Conservation (phyloP, 345 rosid genomes). For the sweet orange (Citrus sinensis) region DNA sequence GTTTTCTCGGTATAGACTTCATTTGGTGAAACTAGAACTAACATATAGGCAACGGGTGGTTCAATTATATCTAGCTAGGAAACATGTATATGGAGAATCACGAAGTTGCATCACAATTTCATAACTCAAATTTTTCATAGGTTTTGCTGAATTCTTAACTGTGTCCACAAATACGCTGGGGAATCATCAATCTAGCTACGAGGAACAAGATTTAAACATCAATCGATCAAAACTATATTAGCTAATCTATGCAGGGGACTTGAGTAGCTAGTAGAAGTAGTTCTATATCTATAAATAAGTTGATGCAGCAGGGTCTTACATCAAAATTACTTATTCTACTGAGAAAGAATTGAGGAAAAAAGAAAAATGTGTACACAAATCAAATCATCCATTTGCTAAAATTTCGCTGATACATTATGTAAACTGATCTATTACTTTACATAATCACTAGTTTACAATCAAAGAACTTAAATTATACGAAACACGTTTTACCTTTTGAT, state of each 20-base stretch:
- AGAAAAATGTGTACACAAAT: constrained; percentile 1
- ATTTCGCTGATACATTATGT: constrained; percentile 22
- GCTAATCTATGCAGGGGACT: not conserved
- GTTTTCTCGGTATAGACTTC: not conserved
- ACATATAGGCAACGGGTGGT: not conserved
- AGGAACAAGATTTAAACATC: constrained; percentile 6
- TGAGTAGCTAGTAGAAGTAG: constrained; percentile 8
- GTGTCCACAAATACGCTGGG: not conserved
- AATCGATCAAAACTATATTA: constrained; percentile 4
- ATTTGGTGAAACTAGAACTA: not conserved
- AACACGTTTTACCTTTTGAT: constrained; percentile 24
- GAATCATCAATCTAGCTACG: not conserved
- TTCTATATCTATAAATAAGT: not conserved
- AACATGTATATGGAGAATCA: not conserved
- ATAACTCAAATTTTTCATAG: not conserved
- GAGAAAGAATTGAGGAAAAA: not conserved
- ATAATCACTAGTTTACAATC: constrained; percentile 25
- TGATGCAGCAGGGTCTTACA: no score
- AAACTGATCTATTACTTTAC: constrained; percentile 20
- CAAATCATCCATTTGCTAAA: constrained; percentile 20
- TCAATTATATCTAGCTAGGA: not conserved
- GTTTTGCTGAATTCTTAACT: not conserved
- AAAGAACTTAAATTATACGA: constrained; percentile 27
- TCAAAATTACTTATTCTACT: no score
- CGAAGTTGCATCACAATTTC: not conserved